Evolutionary conservation across 2,329 filamentous ascomycete genomes (phyloP), one percentile per base, ranked within the genome.

Genomic region (Botrytis hyacinthi): DNA sequence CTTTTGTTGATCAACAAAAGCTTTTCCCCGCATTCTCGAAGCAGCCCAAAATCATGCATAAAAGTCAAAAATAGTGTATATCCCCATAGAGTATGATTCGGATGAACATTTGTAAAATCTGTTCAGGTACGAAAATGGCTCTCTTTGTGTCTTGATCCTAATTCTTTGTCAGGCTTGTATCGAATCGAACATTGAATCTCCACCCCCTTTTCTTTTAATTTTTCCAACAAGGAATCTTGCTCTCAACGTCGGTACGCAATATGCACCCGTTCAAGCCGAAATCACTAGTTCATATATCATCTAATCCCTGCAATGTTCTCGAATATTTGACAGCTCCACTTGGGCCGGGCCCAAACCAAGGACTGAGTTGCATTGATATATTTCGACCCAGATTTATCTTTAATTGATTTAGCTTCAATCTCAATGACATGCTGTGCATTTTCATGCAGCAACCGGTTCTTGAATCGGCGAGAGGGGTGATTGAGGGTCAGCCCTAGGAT

Each of bases 151-250:
- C 44, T 51, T 66, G 12, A 14, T 51, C 26, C n/a, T 14, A n/a
- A 26, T 35, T 67, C 12, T 51, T 51, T 51, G 44, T 40, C 22
- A 46, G 48, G 22, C 48, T 67, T 51, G 46, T 51, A 51, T 67
- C 8, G 63, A 51, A 51, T 42, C 51, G 51, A 57, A 29, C 51
- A 29, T 57, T 57, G n/a, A 63, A 65, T 32, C 26, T 20, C 32
- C 32, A 48, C 63, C 63, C 46, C 63, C 44, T 66, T 51, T 67
- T 67, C 63, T 67, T 67, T 32, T 46, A 67, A 35, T 29, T 51
- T 67, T 32, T 8, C 22, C 32, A 67, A 29, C 35, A 32, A 51
- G 32, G 22, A 51, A 37, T 37, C 35, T 37, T 10, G 22, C 16
- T 51, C 63, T 26, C 29, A 51, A 67, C 4, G 35, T 35, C 42